A percentile compares a stretch with the other conserved stretches of the same genome.
Conservation (phyloP, 805 yeast genomes). For the Saccharomycopsis sp. region DNA sequence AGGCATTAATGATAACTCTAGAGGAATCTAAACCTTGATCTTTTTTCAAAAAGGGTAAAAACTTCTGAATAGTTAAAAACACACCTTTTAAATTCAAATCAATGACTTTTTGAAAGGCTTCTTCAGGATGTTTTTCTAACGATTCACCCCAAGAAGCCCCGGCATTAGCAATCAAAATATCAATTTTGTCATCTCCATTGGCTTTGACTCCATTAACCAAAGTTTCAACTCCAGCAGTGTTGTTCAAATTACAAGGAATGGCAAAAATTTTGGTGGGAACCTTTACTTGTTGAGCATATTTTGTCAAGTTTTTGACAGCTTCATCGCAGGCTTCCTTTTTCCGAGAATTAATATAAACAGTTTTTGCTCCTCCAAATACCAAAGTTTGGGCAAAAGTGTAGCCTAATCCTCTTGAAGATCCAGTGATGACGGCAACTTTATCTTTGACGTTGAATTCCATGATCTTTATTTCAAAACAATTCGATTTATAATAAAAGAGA, state of each 20-base stretch:
- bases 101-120: slow-evolving; percentile 52
- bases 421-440: slow-evolving; percentile 58
- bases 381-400: slow-evolving; percentile 56
- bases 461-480: too few species aligned
- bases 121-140: slow-evolving; percentile 46
- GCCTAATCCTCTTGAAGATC: slow-evolving; percentile 71
- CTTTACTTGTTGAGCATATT: slow-evolving; percentile 13
- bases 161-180: slow-evolving; percentile 65
- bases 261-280: slow-evolving; percentile 29
- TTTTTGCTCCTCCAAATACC: slow-evolving; percentile 49
- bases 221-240: slow-evolving; percentile 34
- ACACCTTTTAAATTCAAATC: slow-evolving; percentile 59
- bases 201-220: slow-evolving; percentile 32
- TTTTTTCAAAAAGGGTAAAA: slow-evolving; percentile 44
- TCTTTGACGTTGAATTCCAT: slow-evolving; percentile 36
- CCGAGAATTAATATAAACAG: slow-evolving; percentile 55
- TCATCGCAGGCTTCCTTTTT: slow-evolving; percentile 51
- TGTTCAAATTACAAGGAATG: slow-evolving; percentile 48
- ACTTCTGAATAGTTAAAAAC: slow-evolving; percentile 52
- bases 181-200: slow-evolving; percentile 33
- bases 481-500: too few species aligned
- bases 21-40: slow-evolving; percentile 38
- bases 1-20: slow-evolving; percentile 55
- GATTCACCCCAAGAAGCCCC: slow-evolving; percentile 76
- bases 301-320: slow-evolving; percentile 32